Base-by-base conservation (phyloP, 2,329 filamentous ascomycete species). In the Exserohilum rostratum region DNA sequence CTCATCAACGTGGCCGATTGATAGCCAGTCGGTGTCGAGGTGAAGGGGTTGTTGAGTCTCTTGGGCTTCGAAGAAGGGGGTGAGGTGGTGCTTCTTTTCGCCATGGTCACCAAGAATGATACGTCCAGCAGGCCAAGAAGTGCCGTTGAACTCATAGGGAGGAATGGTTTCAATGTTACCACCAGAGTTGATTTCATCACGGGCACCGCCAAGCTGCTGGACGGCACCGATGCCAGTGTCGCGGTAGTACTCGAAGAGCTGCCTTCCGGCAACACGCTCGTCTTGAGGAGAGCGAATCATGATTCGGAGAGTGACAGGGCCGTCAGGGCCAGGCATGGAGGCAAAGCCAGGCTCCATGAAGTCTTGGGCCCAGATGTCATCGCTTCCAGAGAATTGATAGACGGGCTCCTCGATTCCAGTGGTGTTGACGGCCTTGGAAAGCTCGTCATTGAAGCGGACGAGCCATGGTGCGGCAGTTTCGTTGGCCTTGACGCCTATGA, bases 111-210 rank as follows among this genome's bases (percentile, higher is more conserved):
- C 65, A 37, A 61, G 47, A 18, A 70, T 65, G 17, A 69, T 58
- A 1, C 67, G 58, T 1, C 65, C 66, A 17, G 60, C 64, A 1
- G 60, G 61, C 27, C 63, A 71, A 1, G 13, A 17, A 22, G 25
- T 50, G 11, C 52, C 55, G 13, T 53, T 59, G 31, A 50, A 7
- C 18, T 27, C 56, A 37, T 64, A 70, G 0, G 76, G 76, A 3
- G 74, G 77, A 25, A 77, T 77, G 0, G 74, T 74, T 51, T 78
- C 76, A 3, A 79, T 44, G 49, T 78, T 78, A 0, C 76, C 66
- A 40, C 61, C 55, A 12, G 62, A 62, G 30, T 71, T 67, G 37
- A 69, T 58, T 29, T 64, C 59, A 25, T 46, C 33, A 27, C 55
- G 43, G 17, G 40, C 38, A 22, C 50, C 50, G 4, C 53, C 64